Evolutionary conservation across 768 basidiomycete species (phyloP), one percentile per base, ranked within the genome.

Genomic region (Flagelloscypha sp.): DNA sequence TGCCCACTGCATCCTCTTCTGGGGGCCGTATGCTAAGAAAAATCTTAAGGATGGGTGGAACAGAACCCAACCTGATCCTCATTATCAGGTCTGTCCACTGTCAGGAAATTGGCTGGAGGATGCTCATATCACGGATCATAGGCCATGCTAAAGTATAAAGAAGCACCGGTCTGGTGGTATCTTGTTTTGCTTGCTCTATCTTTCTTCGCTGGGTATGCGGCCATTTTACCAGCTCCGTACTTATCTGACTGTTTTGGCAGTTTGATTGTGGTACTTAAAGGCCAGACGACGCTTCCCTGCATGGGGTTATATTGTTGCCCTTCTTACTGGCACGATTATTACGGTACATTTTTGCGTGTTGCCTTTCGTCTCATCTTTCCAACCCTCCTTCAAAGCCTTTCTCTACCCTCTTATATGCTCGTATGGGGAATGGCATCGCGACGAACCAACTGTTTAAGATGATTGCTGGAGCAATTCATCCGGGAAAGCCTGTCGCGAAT

Each of bases 371-470:
- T 21, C 1, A 19, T 25, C 12, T 27, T 30, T 18, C 25, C 18
- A 28, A 24, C 5, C 19, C 42, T 40, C 7, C 29, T 18, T 22
- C n/a, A 7, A 38, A 72, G 54, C 74, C 74, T 1, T 76, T 78
- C 52, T 76, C 73, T 1, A 74, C 68, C 0, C 44, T 75, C 5
- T 59, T 79, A 0, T 72, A 46, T 45, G 75, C 70, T 10, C 66
- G 75, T n/a, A 65, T 76, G 63, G 77, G 77, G 15, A 75, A 64
- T 42, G 76, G 74, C 12, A 58, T 80, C 29, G 68, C 67, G 3
- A 79, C 76, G 5, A 72, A 68, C 42, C 70, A 75, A 46, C 48
- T 79, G 37, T 74, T 77, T 69, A 75, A 76, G 54, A 78, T 79
- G 75, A 66, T 76, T 12, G 75, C 70, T 7, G 73, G 73, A 10